Percentiles rank a stretch among this genome's conserved stretches.
These are phyloP conservation scores for Calocybe cyanea DNA, from an alignment of 768 basidiomycete genomes.

Conservation along the genomic window DNA sequence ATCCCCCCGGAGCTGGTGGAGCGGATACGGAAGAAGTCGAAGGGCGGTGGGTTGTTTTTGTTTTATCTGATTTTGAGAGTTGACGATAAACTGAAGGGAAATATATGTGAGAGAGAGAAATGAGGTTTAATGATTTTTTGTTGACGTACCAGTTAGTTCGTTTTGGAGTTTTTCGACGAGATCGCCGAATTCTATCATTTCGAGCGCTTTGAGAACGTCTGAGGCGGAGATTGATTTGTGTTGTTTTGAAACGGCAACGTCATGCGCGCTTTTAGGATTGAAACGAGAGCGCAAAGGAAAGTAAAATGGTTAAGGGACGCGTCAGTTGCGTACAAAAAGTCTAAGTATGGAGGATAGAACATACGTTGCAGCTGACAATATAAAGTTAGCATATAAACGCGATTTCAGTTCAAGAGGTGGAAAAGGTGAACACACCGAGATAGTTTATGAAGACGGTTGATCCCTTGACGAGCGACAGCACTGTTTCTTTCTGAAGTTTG, in stretches of 20 bases:
- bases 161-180: constrained; percentile 56
- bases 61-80: constrained; percentile 57
- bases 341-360: constrained; percentile 14
- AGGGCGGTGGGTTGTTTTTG: constrained; percentile 29
- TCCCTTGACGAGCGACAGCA: constrained; percentile 78
- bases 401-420: not conserved
- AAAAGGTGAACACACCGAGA: constrained; percentile 57
- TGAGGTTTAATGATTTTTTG: not conserved
- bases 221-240: constrained; percentile 82
- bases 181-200: constrained; percentile 73
- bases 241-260: constrained; percentile 83
- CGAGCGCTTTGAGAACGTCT: constrained; percentile 85
- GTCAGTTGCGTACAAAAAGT: constrained; percentile 7
- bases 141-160: constrained; percentile 59
- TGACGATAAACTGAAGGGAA: constrained; percentile 57
- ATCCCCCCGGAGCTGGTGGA: constrained; percentile 3
- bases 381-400: not conserved
- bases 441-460: constrained; percentile 97
- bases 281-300: no score
- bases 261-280: constrained; percentile 72
- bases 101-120: not conserved
- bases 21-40: constrained; percentile 17
- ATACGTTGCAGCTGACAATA: constrained; percentile 46
- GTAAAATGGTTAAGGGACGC: no score
- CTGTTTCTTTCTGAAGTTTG: constrained; percentile 88